Evolutionary conservation across 1,284 basidiomycete genomes (phyloP).

Genomic region (Hemileia vastatrix): DNA sequence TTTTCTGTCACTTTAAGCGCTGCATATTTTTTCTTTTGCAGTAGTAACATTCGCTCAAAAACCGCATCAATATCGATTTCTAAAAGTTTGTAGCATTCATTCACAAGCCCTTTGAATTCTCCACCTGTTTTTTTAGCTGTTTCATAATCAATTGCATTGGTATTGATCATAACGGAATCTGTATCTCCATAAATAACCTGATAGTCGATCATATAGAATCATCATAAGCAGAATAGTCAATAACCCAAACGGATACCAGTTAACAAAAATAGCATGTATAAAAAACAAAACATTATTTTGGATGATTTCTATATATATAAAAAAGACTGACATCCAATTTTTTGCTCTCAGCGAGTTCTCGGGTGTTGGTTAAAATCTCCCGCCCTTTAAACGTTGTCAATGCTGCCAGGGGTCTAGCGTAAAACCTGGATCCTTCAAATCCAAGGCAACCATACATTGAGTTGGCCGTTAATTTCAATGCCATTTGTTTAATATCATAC

Average conservation of each 20-base stretch:
- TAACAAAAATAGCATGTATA: neutral
- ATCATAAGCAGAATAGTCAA: too few relatives aligned
- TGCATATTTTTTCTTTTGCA: slow-evolving; percentile 99
- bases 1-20: slow-evolving; percentile 70
- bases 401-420: slow-evolving; percentile 89
- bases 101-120: slow-evolving; percentile 90
- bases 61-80: slow-evolving; percentile 95
- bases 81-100: slow-evolving; percentile 85
- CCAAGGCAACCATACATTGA: slow-evolving; percentile 99
- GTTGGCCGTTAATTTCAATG: slow-evolving; percentile 95
- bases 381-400: slow-evolving; percentile 96
- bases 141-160: slow-evolving; percentile 74
- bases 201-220: too few relatives aligned
- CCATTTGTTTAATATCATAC: slow-evolving; percentile 96
- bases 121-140: slow-evolving; percentile 84
- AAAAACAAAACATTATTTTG: too few relatives aligned
- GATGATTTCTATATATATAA: too few relatives aligned
- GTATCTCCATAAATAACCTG: slow-evolving; percentile 98
- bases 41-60: slow-evolving; percentile 79
- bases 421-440: slow-evolving; percentile 93
- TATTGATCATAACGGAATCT: slow-evolving; percentile 97
- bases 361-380: slow-evolving; percentile 88
- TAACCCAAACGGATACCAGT: too few relatives aligned
- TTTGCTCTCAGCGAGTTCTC: slow-evolving; percentile 81
- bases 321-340: slow-evolving; percentile 63